Percentiles rank a stretch among this genome's conserved stretches.
Evolutionary conservation across 202 grass and related monocot genomes (phyloP).

Genomic region (Setaria viridis): DNA sequence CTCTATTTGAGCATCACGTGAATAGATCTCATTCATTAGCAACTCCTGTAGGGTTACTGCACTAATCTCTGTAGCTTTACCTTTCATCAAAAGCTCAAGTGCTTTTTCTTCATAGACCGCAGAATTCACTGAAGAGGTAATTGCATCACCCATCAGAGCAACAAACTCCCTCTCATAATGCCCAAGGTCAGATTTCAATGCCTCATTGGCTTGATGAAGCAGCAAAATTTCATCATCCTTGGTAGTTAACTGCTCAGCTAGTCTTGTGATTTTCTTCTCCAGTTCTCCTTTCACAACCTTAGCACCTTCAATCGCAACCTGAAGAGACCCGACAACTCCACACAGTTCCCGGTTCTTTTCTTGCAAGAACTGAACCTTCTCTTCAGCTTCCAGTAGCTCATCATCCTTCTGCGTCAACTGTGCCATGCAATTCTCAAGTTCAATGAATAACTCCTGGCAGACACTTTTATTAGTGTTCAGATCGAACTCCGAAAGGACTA

Average conservation of each 20-base stretch:
- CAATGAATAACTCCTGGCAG: constrained; percentile 60
- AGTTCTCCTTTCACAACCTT: constrained; percentile 72
- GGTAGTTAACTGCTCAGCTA: constrained; percentile 39
- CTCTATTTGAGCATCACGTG: constrained; percentile 54
- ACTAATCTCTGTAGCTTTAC: constrained; percentile 57
- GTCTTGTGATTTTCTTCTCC: constrained; percentile 55
- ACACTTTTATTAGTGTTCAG: constrained; percentile 57
- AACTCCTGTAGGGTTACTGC: constrained; percentile 48
- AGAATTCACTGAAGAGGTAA: constrained; percentile 61
- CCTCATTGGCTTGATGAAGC: constrained; percentile 56
- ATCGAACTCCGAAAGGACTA: constrained; percentile 81
- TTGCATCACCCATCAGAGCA: constrained; percentile 58
- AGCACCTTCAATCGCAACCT: constrained; percentile 62
- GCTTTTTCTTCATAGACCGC: constrained; percentile 76
- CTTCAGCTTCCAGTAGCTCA: constrained; percentile 65
- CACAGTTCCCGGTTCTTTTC: constrained; percentile 64
- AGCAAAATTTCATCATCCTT: constrained; percentile 59
- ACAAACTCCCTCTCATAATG: constrained; percentile 59
- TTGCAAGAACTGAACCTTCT: constrained; percentile 61
- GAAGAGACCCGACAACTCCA: constrained; percentile 62
- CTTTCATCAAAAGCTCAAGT: constrained; percentile 64
- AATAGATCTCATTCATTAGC: constrained; percentile 56
- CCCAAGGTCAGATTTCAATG: constrained; percentile 57
- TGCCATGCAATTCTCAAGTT: constrained; percentile 55
- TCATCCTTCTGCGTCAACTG: constrained; percentile 59